phyloP scores from a whole-genome alignment of 441 rosid species.

The Mallotus japonicus region DNA sequence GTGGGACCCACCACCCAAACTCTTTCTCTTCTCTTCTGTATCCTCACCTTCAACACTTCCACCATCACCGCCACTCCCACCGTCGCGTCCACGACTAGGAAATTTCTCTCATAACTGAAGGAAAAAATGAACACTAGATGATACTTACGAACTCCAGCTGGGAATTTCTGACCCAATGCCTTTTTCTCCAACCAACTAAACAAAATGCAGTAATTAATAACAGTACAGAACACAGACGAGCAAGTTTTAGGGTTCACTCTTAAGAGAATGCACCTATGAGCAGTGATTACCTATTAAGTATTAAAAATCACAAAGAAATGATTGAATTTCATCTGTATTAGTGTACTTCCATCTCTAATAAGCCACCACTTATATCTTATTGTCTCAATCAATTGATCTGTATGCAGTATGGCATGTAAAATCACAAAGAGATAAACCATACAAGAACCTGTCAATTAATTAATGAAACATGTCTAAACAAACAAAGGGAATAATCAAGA shows the following conservation, averaged over 20 bases:
- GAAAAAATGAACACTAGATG: conserved; percentile 16
- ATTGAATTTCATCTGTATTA: not conserved
- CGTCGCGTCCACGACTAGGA: no score
- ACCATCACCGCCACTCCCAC: no score
- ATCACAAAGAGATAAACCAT: not conserved
- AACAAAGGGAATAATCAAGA: conserved; percentile 1
- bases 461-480: no score
- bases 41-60: no score
- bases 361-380: not conserved
- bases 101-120: not conserved
- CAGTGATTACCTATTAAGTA: not conserved
- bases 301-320: not conserved
- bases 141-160: conserved; percentile 64
- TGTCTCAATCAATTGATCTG: not conserved
- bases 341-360: not conserved
- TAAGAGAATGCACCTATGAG: not conserved
- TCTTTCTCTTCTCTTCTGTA: no score
- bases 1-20: no score
- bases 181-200: conserved; percentile 74
- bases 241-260: not conserved
- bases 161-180: conserved; percentile 65
- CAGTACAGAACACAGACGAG: not conserved
- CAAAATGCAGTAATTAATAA: conserved; percentile 32
- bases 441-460: no score
- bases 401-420: not conserved